These are phyloP conservation scores for Globisporangium uncinulatum DNA, from an alignment of 352 stramenopile species.

Conservation along the genomic window DNA sequence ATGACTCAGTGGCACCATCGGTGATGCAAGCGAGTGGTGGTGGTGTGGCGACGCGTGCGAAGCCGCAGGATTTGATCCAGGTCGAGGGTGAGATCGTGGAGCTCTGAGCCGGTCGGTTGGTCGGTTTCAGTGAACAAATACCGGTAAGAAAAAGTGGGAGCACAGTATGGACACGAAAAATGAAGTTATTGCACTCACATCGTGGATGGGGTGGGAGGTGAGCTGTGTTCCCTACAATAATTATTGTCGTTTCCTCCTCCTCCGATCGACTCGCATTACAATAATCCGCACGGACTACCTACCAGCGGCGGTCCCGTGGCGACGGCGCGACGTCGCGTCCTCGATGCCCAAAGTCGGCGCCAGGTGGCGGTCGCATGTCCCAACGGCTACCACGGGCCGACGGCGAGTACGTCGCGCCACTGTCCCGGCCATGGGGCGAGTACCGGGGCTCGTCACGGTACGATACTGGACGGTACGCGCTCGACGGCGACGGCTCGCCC, in stretches of 20 bases:
- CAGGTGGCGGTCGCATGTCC: slow-evolving; percentile 6
- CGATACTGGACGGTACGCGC: slow-evolving; percentile 10
- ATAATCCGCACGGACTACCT: neutral
- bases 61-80: slow-evolving; percentile 40
- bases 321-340: neutral
- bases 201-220: too few species aligned
- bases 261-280: too few species aligned
- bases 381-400: slow-evolving; percentile 3
- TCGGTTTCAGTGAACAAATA: too few species aligned
- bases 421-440: slow-evolving; percentile 10
- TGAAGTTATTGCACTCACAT: too few species aligned
- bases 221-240: neutral
- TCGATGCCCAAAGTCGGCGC: neutral
- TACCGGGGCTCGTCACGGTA: neutral
- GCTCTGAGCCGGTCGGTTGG: slow-evolving; percentile 18
- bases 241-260: neutral
- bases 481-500: slow-evolving; percentile 15
- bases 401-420: neutral
- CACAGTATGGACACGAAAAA: too few species aligned
- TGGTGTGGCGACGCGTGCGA: slow-evolving; percentile 13
- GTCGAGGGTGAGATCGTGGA: slow-evolving; percentile 63
- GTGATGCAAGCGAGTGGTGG: too few species aligned
- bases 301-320: slow-evolving; percentile 7
- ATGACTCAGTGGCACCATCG: neutral
- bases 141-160: too few species aligned